Conservation (phyloP, 345 rosid species). For the Orychophragmus violaceus region DNA sequence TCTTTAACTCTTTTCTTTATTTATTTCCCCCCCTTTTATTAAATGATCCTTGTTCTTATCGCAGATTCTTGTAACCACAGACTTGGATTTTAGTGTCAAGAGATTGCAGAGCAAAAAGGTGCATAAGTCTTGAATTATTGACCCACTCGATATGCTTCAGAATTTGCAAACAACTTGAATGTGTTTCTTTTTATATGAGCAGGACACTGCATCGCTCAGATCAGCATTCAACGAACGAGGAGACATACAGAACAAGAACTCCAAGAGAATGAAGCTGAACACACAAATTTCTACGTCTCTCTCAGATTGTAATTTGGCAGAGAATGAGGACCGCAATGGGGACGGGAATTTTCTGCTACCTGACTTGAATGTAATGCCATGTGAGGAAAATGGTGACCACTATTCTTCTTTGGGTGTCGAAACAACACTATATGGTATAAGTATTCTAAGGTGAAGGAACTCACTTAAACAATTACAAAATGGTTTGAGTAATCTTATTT, state of each 20-base stretch:
- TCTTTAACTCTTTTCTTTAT: background rate
- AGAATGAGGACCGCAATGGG: background rate
- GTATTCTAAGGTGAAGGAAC: constrained; percentile 22
- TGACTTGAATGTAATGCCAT: constrained; percentile 72
- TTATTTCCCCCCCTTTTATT: background rate
- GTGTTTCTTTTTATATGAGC: constrained; percentile 14
- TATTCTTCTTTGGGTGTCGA: constrained; percentile 14
- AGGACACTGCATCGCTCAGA: constrained; percentile 47
- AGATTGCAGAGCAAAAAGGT: constrained; percentile 67
- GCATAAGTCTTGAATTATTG: background rate
- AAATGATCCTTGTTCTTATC: background rate
- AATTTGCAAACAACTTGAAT: background rate
- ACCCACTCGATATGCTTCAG: background rate
- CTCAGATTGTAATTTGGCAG: background rate
- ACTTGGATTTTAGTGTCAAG: constrained; percentile 31
- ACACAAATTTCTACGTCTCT: background rate
- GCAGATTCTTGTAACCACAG: constrained; percentile 41
- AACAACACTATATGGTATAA: constrained; percentile 30
- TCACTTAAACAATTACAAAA: background rate
- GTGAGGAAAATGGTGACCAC: constrained; percentile 34
- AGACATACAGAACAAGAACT: constrained; percentile 35
- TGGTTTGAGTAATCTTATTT: too few species aligned
- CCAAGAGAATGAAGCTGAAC: constrained; percentile 45
- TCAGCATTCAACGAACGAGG: constrained; percentile 37
- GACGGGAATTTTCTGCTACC: constrained; percentile 45